Evolutionary conservation across 306 rosid genomes (phyloP).

Genomic region (Abrus pulchellus): DNA sequence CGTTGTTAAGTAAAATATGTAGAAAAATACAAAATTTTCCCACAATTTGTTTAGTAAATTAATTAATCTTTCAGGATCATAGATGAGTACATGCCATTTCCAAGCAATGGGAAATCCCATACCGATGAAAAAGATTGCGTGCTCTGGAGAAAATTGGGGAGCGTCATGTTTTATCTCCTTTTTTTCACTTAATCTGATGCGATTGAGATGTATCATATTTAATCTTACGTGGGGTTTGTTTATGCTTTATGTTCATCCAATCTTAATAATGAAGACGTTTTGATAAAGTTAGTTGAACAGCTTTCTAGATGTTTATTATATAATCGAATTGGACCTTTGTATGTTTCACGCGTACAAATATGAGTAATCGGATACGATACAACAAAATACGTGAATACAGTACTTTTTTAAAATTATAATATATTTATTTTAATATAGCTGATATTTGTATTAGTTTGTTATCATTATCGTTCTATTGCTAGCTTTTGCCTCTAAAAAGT

Average conservation of each 20-base stretch:
- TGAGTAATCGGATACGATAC: too few relatives aligned
- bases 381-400: too few relatives aligned
- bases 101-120: not conserved
- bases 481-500: too few relatives aligned
- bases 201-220: not conserved
- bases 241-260: not conserved
- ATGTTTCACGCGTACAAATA: too few relatives aligned
- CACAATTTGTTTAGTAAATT: conserved; percentile 16
- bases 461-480: too few relatives aligned
- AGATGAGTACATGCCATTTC: not conserved
- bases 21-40: not conserved
- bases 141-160: conserved; percentile 3
- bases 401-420: too few relatives aligned
- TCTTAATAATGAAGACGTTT: not conserved
- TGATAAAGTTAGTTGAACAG: not conserved
- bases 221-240: not conserved
- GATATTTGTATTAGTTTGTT: too few relatives aligned
- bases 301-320: not conserved
- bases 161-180: not conserved
- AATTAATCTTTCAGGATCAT: not conserved
- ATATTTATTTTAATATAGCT: too few relatives aligned
- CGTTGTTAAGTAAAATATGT: not conserved
- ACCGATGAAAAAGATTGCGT: conserved; percentile 36
- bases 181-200: not conserved
- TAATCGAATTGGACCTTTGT: not conserved